Evolutionary conservation across 345 rosid species (phyloP).

Genomic region (Aethionema arabicum): DNA sequence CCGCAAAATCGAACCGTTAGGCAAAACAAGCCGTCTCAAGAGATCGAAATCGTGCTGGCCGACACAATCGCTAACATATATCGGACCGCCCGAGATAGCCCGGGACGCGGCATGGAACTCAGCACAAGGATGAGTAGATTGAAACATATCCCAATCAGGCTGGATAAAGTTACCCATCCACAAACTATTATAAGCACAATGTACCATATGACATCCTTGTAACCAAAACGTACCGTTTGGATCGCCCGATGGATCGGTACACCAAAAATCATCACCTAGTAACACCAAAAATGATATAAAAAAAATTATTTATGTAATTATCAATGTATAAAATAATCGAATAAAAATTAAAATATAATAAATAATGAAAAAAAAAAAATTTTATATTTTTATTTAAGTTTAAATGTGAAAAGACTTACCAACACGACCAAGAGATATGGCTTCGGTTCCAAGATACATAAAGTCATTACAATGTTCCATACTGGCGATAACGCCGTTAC

Average conservation of each 20-base stretch:
- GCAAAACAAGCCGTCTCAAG: slow-evolving; percentile 67
- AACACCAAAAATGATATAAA: not conserved
- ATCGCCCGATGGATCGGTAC: slow-evolving; percentile 96
- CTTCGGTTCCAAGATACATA: slow-evolving; percentile 95
- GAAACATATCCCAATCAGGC: slow-evolving; percentile 99
- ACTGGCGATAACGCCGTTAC: slow-evolving; percentile 95
- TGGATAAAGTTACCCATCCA: slow-evolving; percentile 99
- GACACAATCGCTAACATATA: slow-evolving; percentile 76
- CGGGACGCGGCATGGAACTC: slow-evolving; percentile 96
- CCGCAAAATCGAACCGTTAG: slow-evolving; percentile 79
- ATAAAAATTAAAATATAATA: no score
- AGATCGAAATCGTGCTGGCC: slow-evolving; percentile 79
- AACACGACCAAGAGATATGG: slow-evolving; percentile 94
- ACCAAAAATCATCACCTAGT: slow-evolving; percentile 97
- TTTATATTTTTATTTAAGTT: not conserved
- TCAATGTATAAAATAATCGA: not conserved
- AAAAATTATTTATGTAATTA: not conserved
- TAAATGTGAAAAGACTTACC: slow-evolving; percentile 47
- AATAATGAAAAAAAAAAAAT: not conserved
- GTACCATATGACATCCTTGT: slow-evolving; percentile 99
- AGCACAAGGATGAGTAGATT: slow-evolving; percentile 92
- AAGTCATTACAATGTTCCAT: slow-evolving; percentile 99
- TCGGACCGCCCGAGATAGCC: slow-evolving; percentile 93
- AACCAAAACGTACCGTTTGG: slow-evolving; percentile 97
- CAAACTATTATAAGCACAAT: slow-evolving; percentile 96